Percentiles rank a stretch among this genome's conserved stretches.
Conservation (phyloP, 1,284 basidiomycete species). For the Termitomyces sp. region DNA sequence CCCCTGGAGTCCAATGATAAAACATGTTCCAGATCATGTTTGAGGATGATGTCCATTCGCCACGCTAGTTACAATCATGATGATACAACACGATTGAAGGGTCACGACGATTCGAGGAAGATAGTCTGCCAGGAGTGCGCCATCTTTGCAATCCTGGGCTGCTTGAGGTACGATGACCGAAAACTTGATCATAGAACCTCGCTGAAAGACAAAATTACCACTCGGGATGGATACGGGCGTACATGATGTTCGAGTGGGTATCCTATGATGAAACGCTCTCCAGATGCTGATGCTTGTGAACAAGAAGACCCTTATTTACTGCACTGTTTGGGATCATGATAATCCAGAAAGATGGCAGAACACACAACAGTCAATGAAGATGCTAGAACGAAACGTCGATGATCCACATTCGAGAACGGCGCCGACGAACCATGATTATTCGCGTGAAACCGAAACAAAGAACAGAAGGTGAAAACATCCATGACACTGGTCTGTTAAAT, state of each 20-base stretch:
- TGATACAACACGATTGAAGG: background rate
- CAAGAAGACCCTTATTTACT: background rate
- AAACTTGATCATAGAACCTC: background rate
- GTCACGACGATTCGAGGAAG: background rate
- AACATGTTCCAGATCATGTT: background rate
- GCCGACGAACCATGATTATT: background rate
- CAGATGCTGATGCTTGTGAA: background rate
- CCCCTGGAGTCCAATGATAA: too few species aligned
- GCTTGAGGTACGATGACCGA: background rate
- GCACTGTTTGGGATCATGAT: background rate
- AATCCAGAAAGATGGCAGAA: background rate
- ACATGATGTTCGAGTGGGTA: background rate
- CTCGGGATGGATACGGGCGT: background rate
- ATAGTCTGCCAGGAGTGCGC: background rate
- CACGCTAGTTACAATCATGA: background rate
- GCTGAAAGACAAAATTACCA: background rate
- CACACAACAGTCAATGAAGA: background rate
- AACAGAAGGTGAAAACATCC: background rate
- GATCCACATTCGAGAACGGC: background rate
- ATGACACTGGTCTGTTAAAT: background rate
- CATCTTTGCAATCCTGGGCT: background rate
- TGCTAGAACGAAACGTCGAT: background rate
- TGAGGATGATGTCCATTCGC: background rate
- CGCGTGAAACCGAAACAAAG: background rate
- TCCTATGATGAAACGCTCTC: background rate